phyloP scores from a whole-genome alignment of 768 basidiomycete species.

The Collybiopsis confluens region DNA sequence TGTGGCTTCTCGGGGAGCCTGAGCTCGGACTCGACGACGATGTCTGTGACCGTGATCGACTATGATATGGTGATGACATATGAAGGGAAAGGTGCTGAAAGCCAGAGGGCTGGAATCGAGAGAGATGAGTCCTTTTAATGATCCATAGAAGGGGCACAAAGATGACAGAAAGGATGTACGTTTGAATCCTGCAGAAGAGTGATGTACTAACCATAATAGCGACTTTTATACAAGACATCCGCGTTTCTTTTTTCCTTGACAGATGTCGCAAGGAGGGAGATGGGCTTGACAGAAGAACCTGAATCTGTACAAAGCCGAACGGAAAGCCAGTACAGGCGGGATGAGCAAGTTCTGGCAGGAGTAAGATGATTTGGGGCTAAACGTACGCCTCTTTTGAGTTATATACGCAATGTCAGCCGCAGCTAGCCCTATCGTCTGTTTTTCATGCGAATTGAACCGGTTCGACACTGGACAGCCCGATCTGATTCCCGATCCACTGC shows the following conservation, averaged over 20 bases:
- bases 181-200: constrained; percentile 5
- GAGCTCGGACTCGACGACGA: not conserved
- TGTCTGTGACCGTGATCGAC: not conserved
- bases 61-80: constrained; percentile 1
- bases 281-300: not conserved
- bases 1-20: not conserved
- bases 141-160: constrained; percentile 1
- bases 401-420: not conserved
- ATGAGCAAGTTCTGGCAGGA: too few relatives aligned
- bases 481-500: not conserved
- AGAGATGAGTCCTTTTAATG: constrained; percentile 2
- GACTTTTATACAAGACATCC: constrained; percentile 16
- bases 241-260: not conserved
- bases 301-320: too few relatives aligned
- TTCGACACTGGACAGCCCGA: constrained; percentile 2
- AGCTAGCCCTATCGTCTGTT: too few relatives aligned
- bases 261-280: not conserved
- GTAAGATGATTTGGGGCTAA: not conserved
- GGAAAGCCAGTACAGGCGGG: too few relatives aligned
- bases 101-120: constrained; percentile 8
- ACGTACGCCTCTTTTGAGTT: constrained; percentile 1
- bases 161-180: not conserved
- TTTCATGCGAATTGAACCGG: constrained; percentile 4
- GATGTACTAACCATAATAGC: constrained; percentile 23
- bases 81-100: constrained; percentile 1